Conservation (phyloP, 140 eudicot species). For the Stevia rebaudiana region DNA sequence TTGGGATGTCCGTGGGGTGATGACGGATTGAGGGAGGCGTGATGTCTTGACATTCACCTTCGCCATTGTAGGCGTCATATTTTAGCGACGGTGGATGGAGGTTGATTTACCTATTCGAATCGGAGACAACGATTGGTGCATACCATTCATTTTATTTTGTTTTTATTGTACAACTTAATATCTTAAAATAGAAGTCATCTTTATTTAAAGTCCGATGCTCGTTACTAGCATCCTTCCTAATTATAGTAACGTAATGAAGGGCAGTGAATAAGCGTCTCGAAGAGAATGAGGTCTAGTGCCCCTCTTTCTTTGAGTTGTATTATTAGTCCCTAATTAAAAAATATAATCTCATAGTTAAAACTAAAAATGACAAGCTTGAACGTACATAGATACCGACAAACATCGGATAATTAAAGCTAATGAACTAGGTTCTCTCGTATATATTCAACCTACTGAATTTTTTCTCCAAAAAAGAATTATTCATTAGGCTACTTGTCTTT, state of each 20-base stretch:
- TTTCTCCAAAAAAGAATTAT: too few relatives aligned
- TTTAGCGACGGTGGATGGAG: constrained; percentile 13
- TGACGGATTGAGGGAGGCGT: constrained; percentile 37
- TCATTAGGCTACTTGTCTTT: too few relatives aligned
- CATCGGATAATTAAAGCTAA: too few relatives aligned
- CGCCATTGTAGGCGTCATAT: constrained; percentile 29
- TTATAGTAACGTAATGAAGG: too few relatives aligned
- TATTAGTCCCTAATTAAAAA: neutral
- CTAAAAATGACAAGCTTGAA: too few relatives aligned
- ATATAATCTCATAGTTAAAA: neutral
- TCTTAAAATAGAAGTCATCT: neutral
- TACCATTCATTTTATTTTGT: too few relatives aligned
- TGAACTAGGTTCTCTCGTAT: too few relatives aligned
- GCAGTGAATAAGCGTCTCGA: too few relatives aligned
- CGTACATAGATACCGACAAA: too few relatives aligned
- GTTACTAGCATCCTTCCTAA: too few relatives aligned
- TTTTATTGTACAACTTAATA: too few relatives aligned
- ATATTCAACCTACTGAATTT: too few relatives aligned
- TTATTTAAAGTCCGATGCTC: neutral
- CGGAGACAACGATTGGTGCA: neutral
- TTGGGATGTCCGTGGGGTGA: constrained; percentile 11
- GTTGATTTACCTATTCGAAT: neutral
- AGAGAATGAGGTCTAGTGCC: neutral
- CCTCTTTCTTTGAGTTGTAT: neutral
- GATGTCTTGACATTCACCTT: constrained; percentile 32